These are phyloP conservation scores for Mycena amicta DNA, from an alignment of 768 basidiomycete genomes.

Conservation along the genomic window DNA sequence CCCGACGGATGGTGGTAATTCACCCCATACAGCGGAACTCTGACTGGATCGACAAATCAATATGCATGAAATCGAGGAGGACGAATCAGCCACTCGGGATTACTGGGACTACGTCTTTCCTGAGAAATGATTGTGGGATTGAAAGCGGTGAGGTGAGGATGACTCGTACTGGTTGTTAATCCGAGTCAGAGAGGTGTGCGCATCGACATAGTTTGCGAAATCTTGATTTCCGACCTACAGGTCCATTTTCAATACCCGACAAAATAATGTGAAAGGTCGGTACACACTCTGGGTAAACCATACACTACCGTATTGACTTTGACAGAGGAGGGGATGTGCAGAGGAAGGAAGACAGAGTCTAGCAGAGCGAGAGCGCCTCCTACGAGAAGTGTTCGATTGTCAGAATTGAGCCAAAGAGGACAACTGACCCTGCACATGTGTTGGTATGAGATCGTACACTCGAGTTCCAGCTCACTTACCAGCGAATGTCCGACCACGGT, in stretches of 20 bases:
- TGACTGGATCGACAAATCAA: background rate
- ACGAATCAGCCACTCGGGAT: constrained; percentile 36
- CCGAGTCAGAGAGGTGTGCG: constrained; percentile 42
- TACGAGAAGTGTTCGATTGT: too few relatives aligned
- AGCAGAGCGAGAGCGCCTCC: constrained; percentile 50
- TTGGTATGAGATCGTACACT: too few relatives aligned
- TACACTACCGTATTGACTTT: constrained; percentile 26
- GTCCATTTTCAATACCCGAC: background rate
- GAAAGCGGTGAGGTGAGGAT: background rate
- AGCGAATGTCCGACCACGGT: constrained; percentile 43
- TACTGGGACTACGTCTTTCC: constrained; percentile 35
- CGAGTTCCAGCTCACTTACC: too few relatives aligned
- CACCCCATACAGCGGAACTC: background rate
- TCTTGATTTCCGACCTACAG: constrained; percentile 52
- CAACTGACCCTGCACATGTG: too few relatives aligned
- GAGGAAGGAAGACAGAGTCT: constrained; percentile 30
- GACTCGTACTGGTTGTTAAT: constrained; percentile 51
- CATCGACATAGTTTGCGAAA: constrained; percentile 54
- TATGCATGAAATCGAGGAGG: constrained; percentile 33
- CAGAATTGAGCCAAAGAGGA: too few relatives aligned
- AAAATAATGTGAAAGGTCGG: background rate
- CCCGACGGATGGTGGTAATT: constrained; percentile 28
- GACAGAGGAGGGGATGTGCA: constrained; percentile 26
- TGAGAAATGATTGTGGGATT: constrained; percentile 4
- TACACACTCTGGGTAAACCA: constrained; percentile 27